phyloP scores from a whole-genome alignment of 164 flowering plant genomes.

The Amborella trichopoda region DNA sequence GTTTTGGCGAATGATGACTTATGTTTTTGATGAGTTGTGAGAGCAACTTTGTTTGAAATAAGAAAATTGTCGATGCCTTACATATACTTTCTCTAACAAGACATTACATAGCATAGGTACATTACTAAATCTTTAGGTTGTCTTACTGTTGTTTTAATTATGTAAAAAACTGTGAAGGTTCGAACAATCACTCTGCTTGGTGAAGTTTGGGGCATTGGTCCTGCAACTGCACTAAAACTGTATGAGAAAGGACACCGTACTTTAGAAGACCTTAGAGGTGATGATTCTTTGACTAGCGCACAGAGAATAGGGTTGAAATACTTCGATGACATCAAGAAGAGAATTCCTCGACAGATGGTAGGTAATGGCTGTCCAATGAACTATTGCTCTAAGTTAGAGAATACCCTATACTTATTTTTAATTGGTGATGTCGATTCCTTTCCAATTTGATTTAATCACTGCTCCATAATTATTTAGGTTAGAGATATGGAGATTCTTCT shows the following conservation, averaged over 20 bases:
- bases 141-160: too few relatives aligned
- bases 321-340: slow-evolving; percentile 74
- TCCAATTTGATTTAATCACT: not conserved
- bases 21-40: too few relatives aligned
- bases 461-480: slow-evolving; percentile 47
- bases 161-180: slow-evolving; percentile 42
- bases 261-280: slow-evolving; percentile 64
- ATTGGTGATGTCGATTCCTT: too few relatives aligned
- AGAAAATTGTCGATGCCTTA: too few relatives aligned
- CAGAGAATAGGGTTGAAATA: slow-evolving; percentile 79
- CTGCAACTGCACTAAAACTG: slow-evolving; percentile 84
- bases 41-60: too few relatives aligned
- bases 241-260: slow-evolving; percentile 86
- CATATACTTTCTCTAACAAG: too few relatives aligned
- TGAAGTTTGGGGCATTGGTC: slow-evolving; percentile 98
- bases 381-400: too few relatives aligned
- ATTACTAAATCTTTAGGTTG: too few relatives aligned
- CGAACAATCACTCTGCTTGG: slow-evolving; percentile 69
- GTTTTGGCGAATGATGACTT: too few relatives aligned
- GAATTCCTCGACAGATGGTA: slow-evolving; percentile 93
- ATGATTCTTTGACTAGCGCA: slow-evolving; percentile 59
- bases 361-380: too few relatives aligned
- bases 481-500: slow-evolving; percentile 75
- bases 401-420: too few relatives aligned
- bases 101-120: too few relatives aligned